Evolutionary conservation across 2,329 filamentous ascomycete genomes (phyloP).

Genomic region (Cladosporium sp.): DNA sequence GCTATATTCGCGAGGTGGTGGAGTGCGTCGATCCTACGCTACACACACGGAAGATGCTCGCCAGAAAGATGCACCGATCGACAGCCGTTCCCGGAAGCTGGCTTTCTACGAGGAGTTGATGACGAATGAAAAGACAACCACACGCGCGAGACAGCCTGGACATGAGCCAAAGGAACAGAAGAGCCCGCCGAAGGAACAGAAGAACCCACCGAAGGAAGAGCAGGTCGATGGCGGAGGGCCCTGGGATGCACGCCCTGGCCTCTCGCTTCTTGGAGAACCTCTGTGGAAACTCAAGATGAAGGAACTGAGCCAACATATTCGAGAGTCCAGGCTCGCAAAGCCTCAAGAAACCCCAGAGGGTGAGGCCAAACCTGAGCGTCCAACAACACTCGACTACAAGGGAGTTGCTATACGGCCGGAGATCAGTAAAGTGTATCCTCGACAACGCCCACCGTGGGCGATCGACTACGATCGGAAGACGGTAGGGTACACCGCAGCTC

Average conservation of each 20-base stretch:
- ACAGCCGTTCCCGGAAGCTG: neutral
- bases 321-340: neutral
- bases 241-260: neutral
- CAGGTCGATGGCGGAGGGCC: neutral
- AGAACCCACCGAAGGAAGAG: neutral
- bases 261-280: neutral
- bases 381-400: constrained; percentile 3
- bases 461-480: neutral
- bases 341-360: neutral
- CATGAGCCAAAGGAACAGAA: neutral
- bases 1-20: neutral
- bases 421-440: neutral
- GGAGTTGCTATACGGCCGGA: neutral
- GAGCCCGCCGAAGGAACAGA: neutral
- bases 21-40: neutral
- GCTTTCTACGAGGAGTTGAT: constrained; percentile 12
- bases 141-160: neutral
- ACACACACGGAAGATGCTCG: neutral
- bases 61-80: neutral
- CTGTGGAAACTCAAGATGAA: neutral
- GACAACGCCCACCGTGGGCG: constrained; percentile 4
- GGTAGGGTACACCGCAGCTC: neutral
- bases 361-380: neutral
- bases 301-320: neutral
- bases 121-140: neutral